These are phyloP conservation scores for Miscanthus lutarioriparius DNA, from an alignment of 176 grass and related monocot genomes.

Conservation along the genomic window DNA sequence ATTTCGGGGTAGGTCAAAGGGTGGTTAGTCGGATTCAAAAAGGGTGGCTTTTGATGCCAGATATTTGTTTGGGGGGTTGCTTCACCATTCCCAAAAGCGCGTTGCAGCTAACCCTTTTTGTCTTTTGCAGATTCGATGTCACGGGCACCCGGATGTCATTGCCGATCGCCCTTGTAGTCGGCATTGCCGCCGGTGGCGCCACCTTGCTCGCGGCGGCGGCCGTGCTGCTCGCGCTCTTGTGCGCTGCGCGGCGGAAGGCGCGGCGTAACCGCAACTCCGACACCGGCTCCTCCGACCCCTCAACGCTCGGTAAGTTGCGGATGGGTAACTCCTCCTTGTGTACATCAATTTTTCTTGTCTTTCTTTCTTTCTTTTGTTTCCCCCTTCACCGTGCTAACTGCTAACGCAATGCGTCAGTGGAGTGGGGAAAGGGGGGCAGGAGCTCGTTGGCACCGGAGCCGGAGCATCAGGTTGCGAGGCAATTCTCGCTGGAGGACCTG, in stretches of 20 bases:
- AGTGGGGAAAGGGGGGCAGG: conserved; percentile 68
- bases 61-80: not conserved
- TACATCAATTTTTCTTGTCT: too few relatives aligned
- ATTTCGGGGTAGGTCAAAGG: conserved; percentile 33
- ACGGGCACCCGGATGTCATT: conserved; percentile 74
- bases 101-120: not conserved
- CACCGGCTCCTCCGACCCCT: conserved; percentile 86
- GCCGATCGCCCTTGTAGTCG: conserved; percentile 67
- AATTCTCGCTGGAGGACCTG: conserved; percentile 77
- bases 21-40: not conserved
- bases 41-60: conserved; percentile 20
- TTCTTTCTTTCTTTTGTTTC: not conserved
- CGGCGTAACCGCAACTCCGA: conserved; percentile 75
- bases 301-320: conserved; percentile 59
- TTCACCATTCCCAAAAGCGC: conserved; percentile 5
- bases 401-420: conserved; percentile 45
- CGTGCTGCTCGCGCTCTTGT: conserved; percentile 52
- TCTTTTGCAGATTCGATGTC: conserved; percentile 73
- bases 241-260: conserved; percentile 36
- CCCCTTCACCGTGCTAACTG: not conserved
- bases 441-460: conserved; percentile 44
- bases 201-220: conserved; percentile 36
- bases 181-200: conserved; percentile 63
- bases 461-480: conserved; percentile 48
- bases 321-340: conserved; percentile 13